Evolutionary conservation across 306 rosid species (phyloP).

Genomic region (Citrullus amarus): DNA sequence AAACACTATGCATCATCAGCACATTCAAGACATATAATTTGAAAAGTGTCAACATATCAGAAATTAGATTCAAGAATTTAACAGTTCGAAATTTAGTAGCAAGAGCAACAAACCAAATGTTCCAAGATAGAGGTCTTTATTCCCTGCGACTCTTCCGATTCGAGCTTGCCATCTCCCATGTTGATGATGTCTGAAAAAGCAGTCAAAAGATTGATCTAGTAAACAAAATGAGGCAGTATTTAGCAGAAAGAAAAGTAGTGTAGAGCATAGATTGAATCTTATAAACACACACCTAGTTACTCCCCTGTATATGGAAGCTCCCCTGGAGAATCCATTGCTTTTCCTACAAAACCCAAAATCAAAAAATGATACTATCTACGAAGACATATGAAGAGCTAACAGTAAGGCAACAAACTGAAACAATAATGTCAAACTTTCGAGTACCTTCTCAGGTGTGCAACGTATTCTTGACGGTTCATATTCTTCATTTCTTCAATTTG

Average conservation of each 20-base stretch:
- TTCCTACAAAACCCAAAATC: constrained; percentile 41
- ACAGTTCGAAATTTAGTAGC: not conserved
- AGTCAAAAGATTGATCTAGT: not conserved
- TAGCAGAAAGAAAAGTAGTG: not conserved
- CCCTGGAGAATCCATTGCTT: constrained; percentile 96
- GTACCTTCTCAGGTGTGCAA: constrained; percentile 91
- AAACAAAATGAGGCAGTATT: not conserved
- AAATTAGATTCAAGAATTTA: not conserved
- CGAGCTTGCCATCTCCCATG: constrained; percentile 99
- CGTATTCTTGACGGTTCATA: constrained; percentile 91
- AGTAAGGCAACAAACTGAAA: not conserved
- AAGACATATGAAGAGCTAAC: not conserved
- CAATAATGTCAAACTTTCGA: not conserved
- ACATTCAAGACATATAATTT: not conserved
- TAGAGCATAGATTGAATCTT: not conserved
- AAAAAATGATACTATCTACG: not conserved
- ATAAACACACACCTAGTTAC: constrained; percentile 59
- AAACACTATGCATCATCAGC: not conserved
- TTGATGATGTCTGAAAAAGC: constrained; percentile 67
- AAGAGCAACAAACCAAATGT: constrained; percentile 59
- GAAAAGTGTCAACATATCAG: not conserved
- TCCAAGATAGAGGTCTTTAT: constrained; percentile 96
- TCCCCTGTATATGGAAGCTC: constrained; percentile 96
- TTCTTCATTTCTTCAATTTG: constrained; percentile 89
- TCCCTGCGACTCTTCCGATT: constrained; percentile 97